Conservation (phyloP, 1,284 basidiomycete species). For the Thelephora terrestris region DNA sequence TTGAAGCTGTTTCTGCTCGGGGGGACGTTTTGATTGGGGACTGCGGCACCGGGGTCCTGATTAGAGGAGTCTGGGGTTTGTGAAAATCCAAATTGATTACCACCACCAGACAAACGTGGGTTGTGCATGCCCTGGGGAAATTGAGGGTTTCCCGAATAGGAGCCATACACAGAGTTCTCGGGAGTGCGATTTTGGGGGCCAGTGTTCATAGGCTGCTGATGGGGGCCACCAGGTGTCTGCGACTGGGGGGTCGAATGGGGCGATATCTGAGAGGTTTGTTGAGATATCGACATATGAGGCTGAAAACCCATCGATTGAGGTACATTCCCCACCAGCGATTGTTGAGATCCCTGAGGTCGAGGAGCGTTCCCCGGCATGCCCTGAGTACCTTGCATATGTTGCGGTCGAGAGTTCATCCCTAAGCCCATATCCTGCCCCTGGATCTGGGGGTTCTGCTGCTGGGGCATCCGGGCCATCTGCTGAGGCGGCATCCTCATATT, state of each 20-base stretch:
- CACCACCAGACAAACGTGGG: slow-evolving; percentile 28
- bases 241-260: slow-evolving; percentile 34
- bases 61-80: slow-evolving; percentile 34
- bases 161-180: slow-evolving; percentile 36
- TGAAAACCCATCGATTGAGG: slow-evolving; percentile 4
- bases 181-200: slow-evolving; percentile 25
- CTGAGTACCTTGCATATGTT: slow-evolving; percentile 22
- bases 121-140: slow-evolving; percentile 28
- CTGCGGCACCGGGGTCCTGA: slow-evolving; percentile 14
- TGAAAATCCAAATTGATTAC: slow-evolving; percentile 28
- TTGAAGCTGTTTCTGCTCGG: slow-evolving; percentile 33
- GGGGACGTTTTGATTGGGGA: slow-evolving; percentile 17
- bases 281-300: not conserved
- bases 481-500: slow-evolving; percentile 12
- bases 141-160: slow-evolving; percentile 30
- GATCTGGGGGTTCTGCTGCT: slow-evolving; percentile 17
- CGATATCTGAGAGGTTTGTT: slow-evolving; percentile 25
- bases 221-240: slow-evolving; percentile 19
- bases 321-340: slow-evolving; percentile 21
- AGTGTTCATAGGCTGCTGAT: slow-evolving; percentile 19
- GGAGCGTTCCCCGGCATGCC: slow-evolving; percentile 35
- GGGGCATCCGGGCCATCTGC: slow-evolving; percentile 11
- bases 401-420: slow-evolving; percentile 23
- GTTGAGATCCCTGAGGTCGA: slow-evolving; percentile 34
- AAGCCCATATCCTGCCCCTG: slow-evolving; percentile 32